Evolutionary conservation across 176 grass and related monocot genomes (phyloP).

Genomic region (Poa pratensis): DNA sequence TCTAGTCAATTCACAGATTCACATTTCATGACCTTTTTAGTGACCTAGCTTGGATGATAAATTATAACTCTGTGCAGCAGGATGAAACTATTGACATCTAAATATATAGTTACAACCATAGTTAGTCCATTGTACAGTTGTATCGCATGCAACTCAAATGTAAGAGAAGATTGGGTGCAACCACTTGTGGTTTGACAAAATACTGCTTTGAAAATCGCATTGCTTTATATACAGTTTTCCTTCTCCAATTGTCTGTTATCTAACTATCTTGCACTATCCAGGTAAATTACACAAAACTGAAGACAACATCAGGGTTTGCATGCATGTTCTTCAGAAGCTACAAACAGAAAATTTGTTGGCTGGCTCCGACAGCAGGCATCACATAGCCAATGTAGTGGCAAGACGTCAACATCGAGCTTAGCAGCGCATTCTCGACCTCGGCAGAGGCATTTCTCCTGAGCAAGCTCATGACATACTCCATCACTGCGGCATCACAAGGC

Average conservation of each 20-base stretch:
- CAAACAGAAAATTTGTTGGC: conserved; percentile 23
- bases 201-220: background rate
- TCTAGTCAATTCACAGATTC: background rate
- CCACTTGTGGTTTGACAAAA: background rate
- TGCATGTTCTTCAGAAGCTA: background rate
- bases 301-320: background rate
- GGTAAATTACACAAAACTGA: background rate
- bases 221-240: background rate
- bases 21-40: background rate
- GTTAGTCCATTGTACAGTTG: background rate
- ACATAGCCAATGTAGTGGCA: conserved; percentile 7
- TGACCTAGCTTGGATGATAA: background rate
- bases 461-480: conserved; percentile 67
- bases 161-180: background rate
- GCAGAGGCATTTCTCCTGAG: conserved; percentile 41
- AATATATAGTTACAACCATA: background rate
- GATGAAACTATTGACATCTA: background rate
- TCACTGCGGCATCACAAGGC: conserved; percentile 49
- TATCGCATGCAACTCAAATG: background rate
- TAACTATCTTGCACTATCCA: background rate
- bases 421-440: conserved; percentile 58
- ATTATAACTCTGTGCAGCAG: background rate
- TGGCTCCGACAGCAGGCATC: background rate
- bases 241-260: background rate
- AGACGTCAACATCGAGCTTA: conserved; percentile 41